These are phyloP conservation scores for Bruguiera sexangula DNA, from an alignment of 345 rosid genomes.

Conservation along the genomic window DNA sequence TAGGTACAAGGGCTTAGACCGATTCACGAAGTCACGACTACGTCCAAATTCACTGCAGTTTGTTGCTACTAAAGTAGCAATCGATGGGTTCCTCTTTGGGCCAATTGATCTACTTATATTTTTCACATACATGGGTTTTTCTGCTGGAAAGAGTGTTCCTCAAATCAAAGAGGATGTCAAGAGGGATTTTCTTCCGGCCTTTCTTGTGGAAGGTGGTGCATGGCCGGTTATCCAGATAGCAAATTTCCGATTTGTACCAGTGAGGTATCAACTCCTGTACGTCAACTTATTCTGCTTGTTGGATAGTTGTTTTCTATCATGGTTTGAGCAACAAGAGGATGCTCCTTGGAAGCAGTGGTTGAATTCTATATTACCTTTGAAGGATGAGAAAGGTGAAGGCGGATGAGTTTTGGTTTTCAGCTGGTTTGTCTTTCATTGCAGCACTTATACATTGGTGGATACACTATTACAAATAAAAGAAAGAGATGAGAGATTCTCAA, in stretches of 20 bases:
- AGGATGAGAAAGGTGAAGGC: constrained; percentile 19
- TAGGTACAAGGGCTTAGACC: constrained; percentile 40
- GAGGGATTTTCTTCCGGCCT: constrained; percentile 34
- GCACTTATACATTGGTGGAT: no score
- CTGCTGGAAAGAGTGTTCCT: constrained; percentile 35
- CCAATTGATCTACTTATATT: constrained; percentile 38
- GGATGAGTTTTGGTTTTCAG: constrained; percentile 19
- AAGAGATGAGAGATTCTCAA: neutral
- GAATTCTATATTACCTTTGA: constrained; percentile 18
- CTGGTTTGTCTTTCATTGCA: neutral
- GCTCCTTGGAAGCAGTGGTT: constrained; percentile 43
- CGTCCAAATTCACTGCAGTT: constrained; percentile 36
- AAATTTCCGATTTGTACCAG: constrained; percentile 37
- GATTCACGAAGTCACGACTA: constrained; percentile 25
- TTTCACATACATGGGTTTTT: constrained; percentile 39
- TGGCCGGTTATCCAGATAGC: constrained; percentile 36
- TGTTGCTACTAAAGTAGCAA: constrained; percentile 34
- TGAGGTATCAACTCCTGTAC: constrained; percentile 39
- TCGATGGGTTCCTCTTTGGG: constrained; percentile 35
- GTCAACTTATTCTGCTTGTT: constrained; percentile 42
- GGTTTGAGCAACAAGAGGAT: constrained; percentile 46
- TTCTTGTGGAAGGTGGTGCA: constrained; percentile 33
- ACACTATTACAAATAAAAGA: neutral
- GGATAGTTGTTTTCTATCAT: constrained; percentile 43
- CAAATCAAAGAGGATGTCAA: constrained; percentile 32